phyloP scores from a whole-genome alignment of 2,329 filamentous ascomycete genomes.

The Apiospora arundinis region DNA sequence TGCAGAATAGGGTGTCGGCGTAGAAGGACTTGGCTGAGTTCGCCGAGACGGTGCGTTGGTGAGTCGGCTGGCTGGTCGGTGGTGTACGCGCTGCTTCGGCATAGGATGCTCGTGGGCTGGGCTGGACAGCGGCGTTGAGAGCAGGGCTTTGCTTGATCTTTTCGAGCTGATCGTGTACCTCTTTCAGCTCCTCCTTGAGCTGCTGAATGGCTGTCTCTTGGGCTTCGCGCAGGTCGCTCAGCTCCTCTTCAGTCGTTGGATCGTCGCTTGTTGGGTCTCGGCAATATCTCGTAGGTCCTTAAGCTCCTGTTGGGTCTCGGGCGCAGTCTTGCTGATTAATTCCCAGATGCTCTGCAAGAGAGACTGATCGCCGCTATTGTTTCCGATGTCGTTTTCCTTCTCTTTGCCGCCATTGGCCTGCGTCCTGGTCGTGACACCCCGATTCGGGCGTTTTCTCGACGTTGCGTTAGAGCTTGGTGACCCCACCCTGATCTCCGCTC shows the following conservation, averaged over 20 bases:
- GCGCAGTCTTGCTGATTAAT: too few relatives aligned
- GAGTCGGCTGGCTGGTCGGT: background rate
- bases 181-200: too few relatives aligned
- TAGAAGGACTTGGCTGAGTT: background rate
- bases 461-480: background rate
- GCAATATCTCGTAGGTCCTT: background rate
- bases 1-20: conserved; percentile 13
- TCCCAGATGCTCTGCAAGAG: background rate
- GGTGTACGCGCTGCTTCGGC: background rate
- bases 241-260: background rate
- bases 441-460: background rate
- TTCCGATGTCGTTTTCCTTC: background rate
- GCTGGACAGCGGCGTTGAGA: too few relatives aligned
- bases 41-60: background rate
- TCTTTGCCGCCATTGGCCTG: too few relatives aligned
- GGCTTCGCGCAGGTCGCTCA: too few relatives aligned
- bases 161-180: background rate
- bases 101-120: background rate
- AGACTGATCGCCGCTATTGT: background rate
- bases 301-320: too few relatives aligned
- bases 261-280: background rate
- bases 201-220: too few relatives aligned
- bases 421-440: too few relatives aligned
- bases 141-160: background rate
- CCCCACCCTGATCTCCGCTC: background rate